Percentiles rank a stretch among this genome's conserved stretches.
These are phyloP conservation scores for Haplosporangium gracile DNA, from an alignment of 192 early-diverging fungal species.

Conservation along the genomic window DNA sequence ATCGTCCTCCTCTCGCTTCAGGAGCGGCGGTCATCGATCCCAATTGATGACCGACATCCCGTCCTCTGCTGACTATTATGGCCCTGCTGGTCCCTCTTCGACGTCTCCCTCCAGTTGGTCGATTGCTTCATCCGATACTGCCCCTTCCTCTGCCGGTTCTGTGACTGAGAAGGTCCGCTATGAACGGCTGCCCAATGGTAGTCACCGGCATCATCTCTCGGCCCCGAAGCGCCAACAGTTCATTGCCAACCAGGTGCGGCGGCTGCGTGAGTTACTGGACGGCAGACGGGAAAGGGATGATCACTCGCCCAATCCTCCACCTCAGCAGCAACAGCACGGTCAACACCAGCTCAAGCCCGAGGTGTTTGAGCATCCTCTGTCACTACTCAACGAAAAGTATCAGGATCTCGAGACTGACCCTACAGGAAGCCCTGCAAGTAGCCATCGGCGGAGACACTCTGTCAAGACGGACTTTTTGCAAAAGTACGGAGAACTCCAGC, in stretches of 20 bases:
- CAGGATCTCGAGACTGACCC: constrained; percentile 39
- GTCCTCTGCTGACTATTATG: constrained; percentile 9
- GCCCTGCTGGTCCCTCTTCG: constrained; percentile 14
- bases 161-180: constrained; percentile 26
- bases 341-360: constrained; percentile 27
- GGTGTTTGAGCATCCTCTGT: constrained; percentile 34
- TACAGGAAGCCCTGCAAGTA: constrained; percentile 8
- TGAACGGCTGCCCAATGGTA: constrained; percentile 32
- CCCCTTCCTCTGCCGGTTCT: constrained; percentile 31
- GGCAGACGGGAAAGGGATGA: constrained; percentile 33
- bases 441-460: constrained; percentile 1
- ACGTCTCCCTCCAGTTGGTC: constrained; percentile 46
- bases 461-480: constrained; percentile 31
- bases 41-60: constrained; percentile 18
- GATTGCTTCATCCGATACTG: constrained; percentile 28
- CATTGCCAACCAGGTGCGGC: constrained; percentile 38
- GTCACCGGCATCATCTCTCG: constrained; percentile 42
- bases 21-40: not conserved
- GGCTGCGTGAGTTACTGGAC: constrained; percentile 36
- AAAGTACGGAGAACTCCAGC: constrained; percentile 53
- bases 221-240: constrained; percentile 45
- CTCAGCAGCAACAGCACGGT: constrained; percentile 11
- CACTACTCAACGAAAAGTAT: constrained; percentile 40
- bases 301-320: not conserved
- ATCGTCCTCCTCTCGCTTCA: not conserved